Evolutionary conservation across 176 grass and related monocot genomes (phyloP), one percentile per base, ranked within the genome.

Genomic region (Carex parvula): DNA sequence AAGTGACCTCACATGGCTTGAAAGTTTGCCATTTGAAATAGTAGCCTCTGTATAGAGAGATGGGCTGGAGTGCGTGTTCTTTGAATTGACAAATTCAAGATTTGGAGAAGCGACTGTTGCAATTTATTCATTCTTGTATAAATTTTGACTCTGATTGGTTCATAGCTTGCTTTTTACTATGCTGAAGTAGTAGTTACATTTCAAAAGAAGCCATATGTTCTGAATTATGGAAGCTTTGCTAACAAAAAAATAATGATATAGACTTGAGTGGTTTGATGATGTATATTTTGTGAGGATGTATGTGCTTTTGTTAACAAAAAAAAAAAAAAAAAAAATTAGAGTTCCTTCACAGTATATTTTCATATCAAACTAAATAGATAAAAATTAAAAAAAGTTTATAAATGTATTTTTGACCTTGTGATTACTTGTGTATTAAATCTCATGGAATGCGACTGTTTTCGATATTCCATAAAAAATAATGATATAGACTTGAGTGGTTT

Each of bases 81-180:
- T 32, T 67, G 59, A 60, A 81, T 81, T 81, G 32, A 46, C 14
- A 79, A 81, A 81, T 81, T 54, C 60, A 30, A 83, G 62, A 30
- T 46, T 20, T 26, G 24, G 14, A 54, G 37, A 63, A 63, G 62
- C 13, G 13, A 69, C 39, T 26, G 37, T 46, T 63, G 33, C 8
- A 20, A 60, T 60, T 80, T 7, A 64, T 81, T 81, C 79, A 35
- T 81, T 44, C 59, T 64, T 81, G 59, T 81, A 14, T 63, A 81
- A 64, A 81, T 64, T 81, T 81, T 81, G 59, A 81, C 35, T 64
- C 21, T 42, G 6, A 63, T 81, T 78, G 52, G 15, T 81, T 64
- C 39, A 64, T 81, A 24, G 58, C 41, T 64, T 81, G 37, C 37
- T 81, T 81, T 48, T 81, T 48, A 57, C 39, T 21, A 71, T 46